Evolutionary conservation across 352 stramenopile genomes (phyloP), one percentile per base, ranked within the genome.

Genomic region (Phytophthora ohioensis): DNA sequence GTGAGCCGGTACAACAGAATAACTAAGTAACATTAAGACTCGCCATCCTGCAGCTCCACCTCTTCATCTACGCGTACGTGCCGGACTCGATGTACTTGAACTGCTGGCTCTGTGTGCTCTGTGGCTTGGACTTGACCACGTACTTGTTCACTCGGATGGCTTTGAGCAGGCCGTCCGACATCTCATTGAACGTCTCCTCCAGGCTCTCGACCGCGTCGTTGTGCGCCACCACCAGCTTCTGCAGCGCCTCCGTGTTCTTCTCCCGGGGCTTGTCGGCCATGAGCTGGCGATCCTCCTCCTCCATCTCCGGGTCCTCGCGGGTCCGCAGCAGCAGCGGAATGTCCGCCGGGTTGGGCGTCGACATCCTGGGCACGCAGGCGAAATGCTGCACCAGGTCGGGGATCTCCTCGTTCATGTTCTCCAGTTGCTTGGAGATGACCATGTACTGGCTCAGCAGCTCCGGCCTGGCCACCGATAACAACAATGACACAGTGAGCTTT

Each of bases 321-420:
- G 88, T 95, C 21, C 88, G 76, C 63, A 95, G 55, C 57, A 95
- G 63, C 57, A 94, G 67, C 56, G 86, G 88, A 57, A 95, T 94
- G 42, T 95, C 84, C 3, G 86, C 61, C 7, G 88, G 78, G 51
- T 93, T 93, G 8, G 86, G 88, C 46, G 87, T 93, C 71, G 86
- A 86, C 86, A 95, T 94, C 49, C 86, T 83, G 53, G 88, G 86
- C 32, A 92, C 85, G 43, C 88, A 95, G 10, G 86, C 88, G 64
- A 93, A 95, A 56, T 95, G 88, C 73, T 94, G 88, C 63, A 95
- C 72, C 66, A 93, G 75, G 45, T 95, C 88, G 15, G 88, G 88
- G 53, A 95, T 91, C 56, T 95, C 88, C 30, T 95, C 86, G 69
- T 94, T 92, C 81, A 95, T 95, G 72, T 95, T 95, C 75, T 95